Evolutionary conservation across 257 asterid species (phyloP).

Genomic region (Ilex asprella): DNA sequence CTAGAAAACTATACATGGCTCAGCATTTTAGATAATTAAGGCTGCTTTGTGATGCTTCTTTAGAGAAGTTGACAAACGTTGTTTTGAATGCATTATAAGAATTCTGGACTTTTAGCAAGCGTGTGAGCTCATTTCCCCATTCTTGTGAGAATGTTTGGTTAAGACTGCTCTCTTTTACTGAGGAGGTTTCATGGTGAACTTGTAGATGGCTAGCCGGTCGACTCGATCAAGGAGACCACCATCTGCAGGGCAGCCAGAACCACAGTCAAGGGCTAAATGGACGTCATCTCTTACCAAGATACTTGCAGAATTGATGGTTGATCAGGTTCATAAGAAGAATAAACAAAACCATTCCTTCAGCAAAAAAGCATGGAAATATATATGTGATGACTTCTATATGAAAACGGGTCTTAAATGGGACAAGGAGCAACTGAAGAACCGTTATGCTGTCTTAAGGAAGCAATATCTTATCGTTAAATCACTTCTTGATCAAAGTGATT

Average conservation of each 20-base stretch:
- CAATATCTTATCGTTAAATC: conserved; percentile 37
- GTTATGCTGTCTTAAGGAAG: conserved; percentile 58
- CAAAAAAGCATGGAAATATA: conserved; percentile 71
- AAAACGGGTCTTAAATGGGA: conserved; percentile 77
- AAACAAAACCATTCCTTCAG: conserved; percentile 51
- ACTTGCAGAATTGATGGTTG: conserved; percentile 61
- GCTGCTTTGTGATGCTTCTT: too few relatives aligned
- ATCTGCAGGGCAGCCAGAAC: conserved; percentile 38
- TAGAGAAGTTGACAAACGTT: too few relatives aligned
- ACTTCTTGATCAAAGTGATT: conserved; percentile 51
- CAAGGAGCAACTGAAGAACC: conserved; percentile 65
- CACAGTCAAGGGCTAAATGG: conserved; percentile 81
- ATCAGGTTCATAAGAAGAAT: conserved; percentile 54
- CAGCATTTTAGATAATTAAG: too few relatives aligned
- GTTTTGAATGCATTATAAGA: too few relatives aligned
- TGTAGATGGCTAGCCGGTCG: conserved; percentile 57
- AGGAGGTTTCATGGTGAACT: conserved; percentile 10
- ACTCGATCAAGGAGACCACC: conserved; percentile 47
- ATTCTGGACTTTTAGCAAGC: too few relatives aligned
- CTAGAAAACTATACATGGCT: too few relatives aligned
- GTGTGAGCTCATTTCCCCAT: too few relatives aligned
- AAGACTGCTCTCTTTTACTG: too few relatives aligned
- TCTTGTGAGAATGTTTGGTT: too few relatives aligned
- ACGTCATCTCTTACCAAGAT: conserved; percentile 49
- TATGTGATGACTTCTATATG: conserved; percentile 57